These are phyloP conservation scores for Pichia nanzhaoensis DNA, from an alignment of 805 yeast species.

Conservation along the genomic window DNA sequence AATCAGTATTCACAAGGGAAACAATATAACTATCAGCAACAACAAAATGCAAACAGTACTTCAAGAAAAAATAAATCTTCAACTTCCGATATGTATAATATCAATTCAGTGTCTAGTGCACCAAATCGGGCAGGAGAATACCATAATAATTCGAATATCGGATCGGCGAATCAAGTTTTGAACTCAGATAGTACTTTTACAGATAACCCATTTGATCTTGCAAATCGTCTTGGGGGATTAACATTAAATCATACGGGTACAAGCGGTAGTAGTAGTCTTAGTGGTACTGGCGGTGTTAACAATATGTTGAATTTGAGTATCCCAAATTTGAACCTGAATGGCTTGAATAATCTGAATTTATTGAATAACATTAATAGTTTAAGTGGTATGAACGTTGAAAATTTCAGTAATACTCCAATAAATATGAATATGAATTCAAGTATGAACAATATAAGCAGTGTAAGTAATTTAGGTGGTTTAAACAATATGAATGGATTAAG, in stretches of 20 bases:
- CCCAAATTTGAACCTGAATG: slow-evolving; percentile 5
- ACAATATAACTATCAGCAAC: too few relatives aligned
- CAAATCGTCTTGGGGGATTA: slow-evolving; percentile 18
- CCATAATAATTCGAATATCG: not conserved
- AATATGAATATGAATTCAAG: not conserved
- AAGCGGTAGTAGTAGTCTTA: slow-evolving; percentile 3
- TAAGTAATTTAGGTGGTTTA: not conserved
- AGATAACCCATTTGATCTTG: slow-evolving; percentile 11
- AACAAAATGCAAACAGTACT: not conserved
- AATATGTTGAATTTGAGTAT: not conserved
- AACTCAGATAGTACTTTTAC: slow-evolving; percentile 7
- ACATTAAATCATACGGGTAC: slow-evolving; percentile 13
- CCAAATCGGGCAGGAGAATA: not conserved
- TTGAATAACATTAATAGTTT: not conserved
- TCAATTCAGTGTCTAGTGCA: slow-evolving; percentile 3
- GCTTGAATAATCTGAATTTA: not conserved
- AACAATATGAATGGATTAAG: not conserved
- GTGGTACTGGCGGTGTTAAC: slow-evolving; percentile 2
- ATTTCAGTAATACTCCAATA: not conserved
- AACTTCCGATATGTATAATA: slow-evolving; percentile 1
- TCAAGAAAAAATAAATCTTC: not conserved
- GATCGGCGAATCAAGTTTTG: slow-evolving; percentile 4
- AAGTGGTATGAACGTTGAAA: not conserved
- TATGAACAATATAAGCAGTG: not conserved
- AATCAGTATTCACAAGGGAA: not conserved